Base-by-base conservation (phyloP, 192 early-diverging fungal species). In the Umbelopsis vinacea region DNA sequence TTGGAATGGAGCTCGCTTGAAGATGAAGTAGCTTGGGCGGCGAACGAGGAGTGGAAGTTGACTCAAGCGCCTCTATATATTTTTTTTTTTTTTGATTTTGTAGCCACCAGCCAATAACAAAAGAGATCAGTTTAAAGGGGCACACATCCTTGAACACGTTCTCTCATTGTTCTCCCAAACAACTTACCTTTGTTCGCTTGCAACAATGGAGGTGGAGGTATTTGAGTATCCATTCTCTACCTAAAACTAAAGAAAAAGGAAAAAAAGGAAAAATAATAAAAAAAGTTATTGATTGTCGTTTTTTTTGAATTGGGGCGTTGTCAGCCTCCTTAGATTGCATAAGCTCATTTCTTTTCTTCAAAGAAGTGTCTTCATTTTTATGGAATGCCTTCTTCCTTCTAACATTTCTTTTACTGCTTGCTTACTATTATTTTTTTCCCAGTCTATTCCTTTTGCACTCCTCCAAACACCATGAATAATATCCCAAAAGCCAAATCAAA, bases 81-180 rank as follows among this genome's bases (percentile, higher is more conserved):
- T 43, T 43, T 43, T 43, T 37, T 63, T 63, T 63, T 57, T 63
- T 63, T 63, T 63, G 57, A 50, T 50, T 50, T 50, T 63, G 40
- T 37, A 37, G 57, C 17, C 26, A 63, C 26, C 29, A 63, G 33
- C 57, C 57, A 63, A 63, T 63, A 37, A 35, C 24, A 22, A 29
- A 29, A 63, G 33, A 63, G 57, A 63, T 63, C 57, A 63, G 26
- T 29, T 37, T 11, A 37, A 63, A 63, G 57, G 57, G 57, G 57
- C 19, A 37, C 12, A 63, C 33, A 21, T 6, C n/a, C n/a, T n/a
- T n/a, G n/a, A n/a, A n/a, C n/a, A n/a, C n/a, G n/a, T n/a, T n/a
- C n/a, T n/a, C 11, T 43, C 40, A 4, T 43, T 12, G 11, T 43
- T 43, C 8, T 8, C 3, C 38, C 6, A 43, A 43, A 43, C 0